Conservation (phyloP, 352 stramenopile genomes). For the Globisporangium irregulare region DNA sequence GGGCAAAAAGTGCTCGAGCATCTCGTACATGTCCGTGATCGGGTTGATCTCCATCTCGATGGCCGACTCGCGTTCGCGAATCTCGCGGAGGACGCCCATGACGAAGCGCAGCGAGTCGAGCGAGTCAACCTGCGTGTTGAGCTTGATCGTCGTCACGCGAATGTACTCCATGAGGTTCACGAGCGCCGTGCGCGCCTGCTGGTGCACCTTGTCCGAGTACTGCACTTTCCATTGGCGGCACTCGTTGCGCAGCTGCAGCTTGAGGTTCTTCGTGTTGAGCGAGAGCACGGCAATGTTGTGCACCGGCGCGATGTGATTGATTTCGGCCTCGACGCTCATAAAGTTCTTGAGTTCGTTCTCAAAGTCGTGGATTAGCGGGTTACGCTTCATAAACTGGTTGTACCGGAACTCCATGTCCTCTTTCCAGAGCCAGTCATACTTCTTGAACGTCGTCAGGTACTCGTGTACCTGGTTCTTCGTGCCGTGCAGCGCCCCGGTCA, state of each 20-base stretch:
- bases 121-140: constrained; percentile 61
- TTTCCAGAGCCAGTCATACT: constrained; percentile 91
- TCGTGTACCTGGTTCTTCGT: constrained; percentile 86
- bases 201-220: constrained; percentile 82
- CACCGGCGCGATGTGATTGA: constrained; percentile 71
- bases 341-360: constrained; percentile 79
- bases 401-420: constrained; percentile 87
- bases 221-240: constrained; percentile 85
- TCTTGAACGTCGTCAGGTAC: constrained; percentile 80
- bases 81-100: constrained; percentile 83
- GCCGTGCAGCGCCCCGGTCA: constrained; percentile 79
- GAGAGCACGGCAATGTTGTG: constrained; percentile 86
- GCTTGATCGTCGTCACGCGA: constrained; percentile 65
- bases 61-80: constrained; percentile 79
- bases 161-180: constrained; percentile 80
- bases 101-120: constrained; percentile 77
- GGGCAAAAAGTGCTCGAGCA: constrained; percentile 87
- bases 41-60: constrained; percentile 90
- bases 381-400: constrained; percentile 82
- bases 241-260: constrained; percentile 81
- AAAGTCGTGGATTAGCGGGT: constrained; percentile 81
- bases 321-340: constrained; percentile 76
- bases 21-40: constrained; percentile 88
- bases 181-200: constrained; percentile 63
- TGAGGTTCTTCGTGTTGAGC: constrained; percentile 87